Conservation (phyloP, 805 yeast genomes). For the Pichia sporocuriosa region DNA sequence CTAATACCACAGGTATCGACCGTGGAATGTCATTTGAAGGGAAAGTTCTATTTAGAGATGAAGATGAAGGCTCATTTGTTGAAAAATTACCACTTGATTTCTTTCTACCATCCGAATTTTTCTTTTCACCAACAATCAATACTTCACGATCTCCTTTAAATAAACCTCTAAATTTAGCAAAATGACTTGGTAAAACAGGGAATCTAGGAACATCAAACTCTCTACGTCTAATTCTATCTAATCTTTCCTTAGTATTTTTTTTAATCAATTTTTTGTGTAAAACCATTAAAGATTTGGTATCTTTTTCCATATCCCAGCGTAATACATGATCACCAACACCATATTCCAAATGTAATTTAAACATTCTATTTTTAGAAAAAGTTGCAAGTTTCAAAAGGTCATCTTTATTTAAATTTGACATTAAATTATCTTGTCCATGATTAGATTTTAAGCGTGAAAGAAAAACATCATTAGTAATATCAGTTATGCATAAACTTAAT, state of each 20-base stretch:
- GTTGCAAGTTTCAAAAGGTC: slow-evolving; percentile 6
- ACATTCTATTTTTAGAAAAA: slow-evolving; percentile 36
- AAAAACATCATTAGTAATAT: slow-evolving; percentile 35
- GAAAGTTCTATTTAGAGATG: too few species aligned
- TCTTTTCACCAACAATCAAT: neutral
- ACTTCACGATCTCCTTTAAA: slow-evolving; percentile 6
- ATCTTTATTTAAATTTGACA: slow-evolving; percentile 1
- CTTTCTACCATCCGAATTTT: neutral
- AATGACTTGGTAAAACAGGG: slow-evolving; percentile 23
- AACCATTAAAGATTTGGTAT: slow-evolving; percentile 61
- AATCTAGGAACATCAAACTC: slow-evolving; percentile 33
- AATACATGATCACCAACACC: slow-evolving; percentile 78
- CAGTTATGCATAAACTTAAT: slow-evolving; percentile 57
- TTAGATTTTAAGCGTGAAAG: neutral
- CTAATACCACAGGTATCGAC: neutral
- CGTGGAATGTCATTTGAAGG: too few species aligned
- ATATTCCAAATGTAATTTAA: slow-evolving; percentile 74
- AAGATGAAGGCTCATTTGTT: too few species aligned
- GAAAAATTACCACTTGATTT: too few species aligned
- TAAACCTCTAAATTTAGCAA: slow-evolving; percentile 6
- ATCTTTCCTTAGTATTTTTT: slow-evolving; percentile 9
- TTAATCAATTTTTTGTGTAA: slow-evolving; percentile 58
- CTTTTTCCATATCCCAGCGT: slow-evolving; percentile 74
- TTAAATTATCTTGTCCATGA: neutral
- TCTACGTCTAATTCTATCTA: slow-evolving; percentile 12